Base-by-base conservation (phyloP, 2,329 filamentous ascomycete species). In the Aspergillus sp. region DNA sequence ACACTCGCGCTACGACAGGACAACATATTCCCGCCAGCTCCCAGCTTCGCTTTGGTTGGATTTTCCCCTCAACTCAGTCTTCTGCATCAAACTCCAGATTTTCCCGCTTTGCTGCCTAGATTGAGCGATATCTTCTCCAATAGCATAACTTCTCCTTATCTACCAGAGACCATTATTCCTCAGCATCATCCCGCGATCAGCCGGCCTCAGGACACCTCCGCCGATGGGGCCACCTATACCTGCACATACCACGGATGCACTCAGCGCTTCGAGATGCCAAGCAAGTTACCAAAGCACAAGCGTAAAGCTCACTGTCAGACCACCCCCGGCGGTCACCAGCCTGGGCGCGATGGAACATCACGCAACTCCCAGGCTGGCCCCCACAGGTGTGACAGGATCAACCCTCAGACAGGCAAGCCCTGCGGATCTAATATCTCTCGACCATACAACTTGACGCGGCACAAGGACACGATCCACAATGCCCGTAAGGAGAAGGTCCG, bases 391-490 rank as follows among this genome's bases (percentile, higher is more conserved):
- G 91, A 93, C 72, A 88, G 93, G 68, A 92, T 94, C 79, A 98
- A 98, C 77, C 94, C 94, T 1, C 94, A 91, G 66, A 98, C 95
- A 0, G 92, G 92, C 66, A 97, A 97, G 80, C 90, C 93, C 0
- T 98, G 95, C 84, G 94, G 92, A 75, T 96, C 93, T 0, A 84
- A 96, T 57, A 98, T 99, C 78, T 97, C 94, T 0, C 85, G 95
- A 22, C 95, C 95, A 1, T 99, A 99, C 82, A 95, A 99, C 77
- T 84, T 99, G 56, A 99, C 95, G 0, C 86, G 95, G 23, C 95
- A 99, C 74, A 95, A 99, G 76, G 94, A 97, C 68, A 98, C 95
- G 0, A 98, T 98, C 66, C 95, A 98, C 84, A 97, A 97, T 70
- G 89, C 89, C 1, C 88, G 91, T 71, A 97, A 97, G 83, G 89